These are phyloP conservation scores for Cyathus striatus DNA, from an alignment of 768 basidiomycete genomes.

Conservation along the genomic window DNA sequence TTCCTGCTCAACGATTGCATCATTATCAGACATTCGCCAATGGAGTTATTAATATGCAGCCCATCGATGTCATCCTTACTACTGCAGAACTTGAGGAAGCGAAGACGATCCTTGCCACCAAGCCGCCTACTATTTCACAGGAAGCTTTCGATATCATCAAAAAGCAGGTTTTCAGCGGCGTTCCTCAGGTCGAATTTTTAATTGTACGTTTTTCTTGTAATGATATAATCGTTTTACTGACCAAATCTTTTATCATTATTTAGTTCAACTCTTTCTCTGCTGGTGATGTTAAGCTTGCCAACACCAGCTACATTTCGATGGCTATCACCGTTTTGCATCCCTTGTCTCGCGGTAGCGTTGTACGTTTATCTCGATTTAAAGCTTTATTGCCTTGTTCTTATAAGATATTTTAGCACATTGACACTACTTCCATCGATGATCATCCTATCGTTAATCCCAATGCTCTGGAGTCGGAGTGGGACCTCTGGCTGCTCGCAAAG, in stretches of 20 bases:
- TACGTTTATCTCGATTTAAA: slow-evolving; percentile 8
- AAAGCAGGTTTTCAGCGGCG: slow-evolving; percentile 15
- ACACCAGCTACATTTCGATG: slow-evolving; percentile 29
- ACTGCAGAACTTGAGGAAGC: slow-evolving; percentile 15
- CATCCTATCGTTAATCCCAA: slow-evolving; percentile 21
- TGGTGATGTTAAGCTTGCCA: slow-evolving; percentile 17
- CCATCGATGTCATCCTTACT: slow-evolving; percentile 18
- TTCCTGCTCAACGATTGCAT: neutral
- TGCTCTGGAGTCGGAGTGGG: slow-evolving; percentile 24
- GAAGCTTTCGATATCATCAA: slow-evolving; percentile 21
- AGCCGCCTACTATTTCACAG: slow-evolving; percentile 21
- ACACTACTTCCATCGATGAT: slow-evolving; percentile 17
- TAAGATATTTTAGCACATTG: slow-evolving; percentile 14
- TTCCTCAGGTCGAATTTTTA: slow-evolving; percentile 23
- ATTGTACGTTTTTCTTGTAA: slow-evolving; percentile 12
- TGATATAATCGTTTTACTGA: neutral
- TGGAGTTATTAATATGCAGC: slow-evolving; percentile 19
- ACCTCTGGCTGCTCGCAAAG: slow-evolving; percentile 24
- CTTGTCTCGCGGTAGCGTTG: slow-evolving; percentile 38
- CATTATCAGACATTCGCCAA: slow-evolving; percentile 23
- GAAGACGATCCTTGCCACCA: slow-evolving; percentile 13
- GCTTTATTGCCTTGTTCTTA: neutral
- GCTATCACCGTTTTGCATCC: slow-evolving; percentile 34
- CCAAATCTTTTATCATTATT: neutral
- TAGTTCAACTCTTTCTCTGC: slow-evolving; percentile 28